These are phyloP conservation scores for Nannochloris sp. DNA, from an alignment of 139 green algal genomes.

Conservation along the genomic window DNA sequence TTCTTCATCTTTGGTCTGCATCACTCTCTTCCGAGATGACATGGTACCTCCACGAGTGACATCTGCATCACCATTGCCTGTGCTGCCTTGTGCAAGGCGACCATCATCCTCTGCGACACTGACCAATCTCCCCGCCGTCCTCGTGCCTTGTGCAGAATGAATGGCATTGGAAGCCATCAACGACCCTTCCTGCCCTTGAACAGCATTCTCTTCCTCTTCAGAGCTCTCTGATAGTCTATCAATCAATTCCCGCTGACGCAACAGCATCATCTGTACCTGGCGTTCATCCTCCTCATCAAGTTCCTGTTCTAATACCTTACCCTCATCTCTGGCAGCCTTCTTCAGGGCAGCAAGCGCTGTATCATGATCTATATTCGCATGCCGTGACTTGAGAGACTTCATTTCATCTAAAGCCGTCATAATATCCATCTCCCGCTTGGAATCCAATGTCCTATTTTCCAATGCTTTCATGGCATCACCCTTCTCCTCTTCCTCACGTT, in stretches of 20 bases:
- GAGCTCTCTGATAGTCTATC: slow-evolving; percentile 21
- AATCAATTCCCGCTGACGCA: slow-evolving; percentile 38
- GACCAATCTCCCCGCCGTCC: neutral
- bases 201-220: slow-evolving; percentile 9
- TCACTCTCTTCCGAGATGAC: no score
- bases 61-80: neutral
- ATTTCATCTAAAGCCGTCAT: slow-evolving; percentile 91
- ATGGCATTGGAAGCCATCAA: neutral
- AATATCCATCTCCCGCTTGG: slow-evolving; percentile 94
- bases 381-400: slow-evolving; percentile 53
- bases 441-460: slow-evolving; percentile 89
- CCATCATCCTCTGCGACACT: neutral
- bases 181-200: neutral
- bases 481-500: slow-evolving; percentile 81
- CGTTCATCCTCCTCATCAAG: slow-evolving; percentile 53
- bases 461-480: slow-evolving; percentile 93
- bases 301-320: slow-evolving; percentile 8
- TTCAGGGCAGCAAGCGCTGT: slow-evolving; percentile 13
- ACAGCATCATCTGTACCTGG: slow-evolving; percentile 55
- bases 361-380: slow-evolving; percentile 17
- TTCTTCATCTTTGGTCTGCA: no score
- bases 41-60: no score
- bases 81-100: no score
- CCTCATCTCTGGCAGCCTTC: slow-evolving; percentile 3
- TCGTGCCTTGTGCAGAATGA: neutral